Evolutionary conservation across 139 green algal genomes (phyloP).

Genomic region (Raphidocelis subcapitata): DNA sequence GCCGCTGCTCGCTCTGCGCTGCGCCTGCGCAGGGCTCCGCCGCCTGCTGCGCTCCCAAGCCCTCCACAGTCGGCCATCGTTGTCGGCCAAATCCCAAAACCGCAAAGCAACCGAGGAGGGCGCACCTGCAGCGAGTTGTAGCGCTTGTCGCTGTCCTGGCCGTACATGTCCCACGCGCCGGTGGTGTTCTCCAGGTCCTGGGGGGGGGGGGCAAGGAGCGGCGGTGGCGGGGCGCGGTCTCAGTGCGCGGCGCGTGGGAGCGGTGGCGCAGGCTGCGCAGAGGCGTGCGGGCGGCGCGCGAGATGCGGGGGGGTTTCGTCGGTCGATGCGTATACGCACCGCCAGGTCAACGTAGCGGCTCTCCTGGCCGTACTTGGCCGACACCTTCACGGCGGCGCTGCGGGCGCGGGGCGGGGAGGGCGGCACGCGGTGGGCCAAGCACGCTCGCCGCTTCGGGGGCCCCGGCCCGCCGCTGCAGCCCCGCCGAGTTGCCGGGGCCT

Average conservation of each 20-base stretch:
- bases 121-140: slow-evolving; percentile 74
- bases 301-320: not conserved
- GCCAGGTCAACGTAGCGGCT: slow-evolving; percentile 88
- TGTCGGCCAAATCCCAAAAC: too few relatives aligned
- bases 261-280: not conserved
- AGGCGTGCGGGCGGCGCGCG: not conserved
- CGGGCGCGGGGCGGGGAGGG: not conserved
- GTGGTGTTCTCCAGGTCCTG: slow-evolving; percentile 94
- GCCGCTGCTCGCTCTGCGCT: too few relatives aligned
- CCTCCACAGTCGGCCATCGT: too few relatives aligned
- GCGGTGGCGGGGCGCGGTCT: not conserved
- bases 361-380: slow-evolving; percentile 85
- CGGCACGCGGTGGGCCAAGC: not conserved
- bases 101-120: too few relatives aligned
- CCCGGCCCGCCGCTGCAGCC: too few relatives aligned
- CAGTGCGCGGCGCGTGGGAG: not conserved
- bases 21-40: too few relatives aligned
- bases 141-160: slow-evolving; percentile 81
- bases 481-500: too few relatives aligned
- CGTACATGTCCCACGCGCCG: slow-evolving; percentile 93
- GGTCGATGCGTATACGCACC: slow-evolving; percentile 36
- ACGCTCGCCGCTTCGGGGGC: too few relatives aligned
- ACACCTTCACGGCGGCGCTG: slow-evolving; percentile 52
- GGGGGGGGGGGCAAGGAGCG: not conserved
- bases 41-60: too few relatives aligned